These are phyloP conservation scores for Typha latifolia DNA, from an alignment of 176 grass and related monocot genomes.

Conservation along the genomic window DNA sequence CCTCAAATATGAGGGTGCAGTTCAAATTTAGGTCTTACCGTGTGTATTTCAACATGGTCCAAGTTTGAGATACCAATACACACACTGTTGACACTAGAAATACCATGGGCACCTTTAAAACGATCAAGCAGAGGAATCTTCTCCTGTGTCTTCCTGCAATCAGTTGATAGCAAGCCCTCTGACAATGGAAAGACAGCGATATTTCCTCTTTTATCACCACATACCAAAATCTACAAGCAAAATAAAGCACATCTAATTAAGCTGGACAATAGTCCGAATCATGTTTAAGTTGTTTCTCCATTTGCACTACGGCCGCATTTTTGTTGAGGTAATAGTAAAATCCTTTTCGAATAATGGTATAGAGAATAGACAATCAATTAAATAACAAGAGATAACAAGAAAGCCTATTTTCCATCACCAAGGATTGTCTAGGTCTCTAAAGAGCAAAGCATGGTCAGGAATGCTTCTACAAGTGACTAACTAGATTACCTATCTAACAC, in stretches of 20 bases:
- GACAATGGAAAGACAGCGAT: constrained; percentile 59
- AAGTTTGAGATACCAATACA: constrained; percentile 36
- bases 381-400: no score
- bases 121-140: constrained; percentile 38
- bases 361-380: no score
- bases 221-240: constrained; percentile 61
- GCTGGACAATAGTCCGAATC: not conserved
- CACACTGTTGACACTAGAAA: constrained; percentile 84
- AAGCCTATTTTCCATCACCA: no score
- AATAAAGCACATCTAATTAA: not conserved
- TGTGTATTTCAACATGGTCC: constrained; percentile 51
- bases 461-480: no score
- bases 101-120: constrained; percentile 97
- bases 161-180: constrained; percentile 20
- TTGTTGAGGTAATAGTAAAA: no score
- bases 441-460: no score
- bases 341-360: no score
- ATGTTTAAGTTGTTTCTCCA: no score
- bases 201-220: constrained; percentile 92
- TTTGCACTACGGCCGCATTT: no score
- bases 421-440: no score
- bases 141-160: constrained; percentile 17
- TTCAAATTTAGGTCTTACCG: constrained; percentile 30
- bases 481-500: no score
- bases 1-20: not conserved